A percentile compares a stretch with the other conserved stretches of the same genome.
phyloP scores from a whole-genome alignment of 2,329 filamentous ascomycete genomes.

The Lojkania enalia region DNA sequence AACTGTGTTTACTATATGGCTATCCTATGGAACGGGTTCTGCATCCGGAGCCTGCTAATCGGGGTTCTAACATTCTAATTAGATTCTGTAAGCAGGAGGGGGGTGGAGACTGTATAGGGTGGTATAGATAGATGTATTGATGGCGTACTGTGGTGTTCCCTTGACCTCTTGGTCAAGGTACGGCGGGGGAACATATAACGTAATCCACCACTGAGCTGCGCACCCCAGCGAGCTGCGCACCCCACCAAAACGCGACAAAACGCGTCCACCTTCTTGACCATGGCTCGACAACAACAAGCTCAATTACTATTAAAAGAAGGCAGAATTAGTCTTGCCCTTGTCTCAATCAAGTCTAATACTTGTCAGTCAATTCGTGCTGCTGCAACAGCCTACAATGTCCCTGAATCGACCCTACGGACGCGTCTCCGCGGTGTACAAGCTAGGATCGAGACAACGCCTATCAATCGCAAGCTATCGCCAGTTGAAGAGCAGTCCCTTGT shows the following conservation, averaged over 20 bases:
- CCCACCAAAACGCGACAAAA: slow-evolving; percentile 3
- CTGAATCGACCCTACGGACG: slow-evolving; percentile 1
- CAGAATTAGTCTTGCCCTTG: slow-evolving; percentile 5
- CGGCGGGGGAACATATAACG: no score
- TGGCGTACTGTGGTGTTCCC: no score
- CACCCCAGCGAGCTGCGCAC: background rate
- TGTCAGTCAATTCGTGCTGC: background rate
- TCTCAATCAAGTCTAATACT: slow-evolving; percentile 4
- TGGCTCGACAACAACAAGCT: slow-evolving; percentile 4
- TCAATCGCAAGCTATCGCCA: slow-evolving; percentile 2
- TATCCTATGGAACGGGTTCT: no score
- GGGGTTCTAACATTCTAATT: no score
- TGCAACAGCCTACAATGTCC: slow-evolving; percentile 2
- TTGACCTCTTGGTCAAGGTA: no score
- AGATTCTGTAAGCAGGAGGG: no score
- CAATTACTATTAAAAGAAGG: slow-evolving; percentile 5
- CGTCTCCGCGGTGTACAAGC: background rate
- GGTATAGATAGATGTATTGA: no score
- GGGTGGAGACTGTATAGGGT: no score
- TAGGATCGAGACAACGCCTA: background rate
- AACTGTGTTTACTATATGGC: no score
- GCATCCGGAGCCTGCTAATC: no score
- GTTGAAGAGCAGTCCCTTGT: slow-evolving; percentile 3
- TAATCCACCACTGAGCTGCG: no score
- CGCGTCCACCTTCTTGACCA: no score